A percentile compares a stretch with the other conserved stretches of the same genome.
These are phyloP conservation scores for Agaricus blazei DNA, from an alignment of 768 basidiomycete species.

Conservation along the genomic window DNA sequence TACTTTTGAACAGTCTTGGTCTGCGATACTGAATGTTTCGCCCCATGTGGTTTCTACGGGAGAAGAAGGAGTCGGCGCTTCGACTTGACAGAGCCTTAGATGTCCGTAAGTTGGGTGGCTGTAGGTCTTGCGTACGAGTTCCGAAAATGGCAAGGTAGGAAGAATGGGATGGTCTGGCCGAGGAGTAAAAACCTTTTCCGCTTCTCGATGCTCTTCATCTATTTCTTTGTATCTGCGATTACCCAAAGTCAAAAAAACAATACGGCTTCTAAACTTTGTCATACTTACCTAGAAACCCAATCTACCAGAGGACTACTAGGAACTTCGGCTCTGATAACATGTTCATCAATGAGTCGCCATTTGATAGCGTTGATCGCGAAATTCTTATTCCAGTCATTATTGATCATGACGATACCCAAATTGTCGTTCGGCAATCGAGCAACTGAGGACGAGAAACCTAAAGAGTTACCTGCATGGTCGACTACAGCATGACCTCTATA, in stretches of 20 bases:
- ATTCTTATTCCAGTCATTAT: slow-evolving; percentile 31
- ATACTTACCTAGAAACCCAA: slow-evolving; percentile 23
- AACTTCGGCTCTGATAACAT: slow-evolving; percentile 15
- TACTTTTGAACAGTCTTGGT: background rate
- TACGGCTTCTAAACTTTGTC: background rate
- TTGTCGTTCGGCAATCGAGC: slow-evolving; percentile 31
- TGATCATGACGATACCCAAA: slow-evolving; percentile 31
- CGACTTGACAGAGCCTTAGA: too few species aligned
- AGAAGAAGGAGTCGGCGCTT: too few species aligned
- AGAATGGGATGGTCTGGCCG: background rate
- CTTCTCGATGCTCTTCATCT: background rate
- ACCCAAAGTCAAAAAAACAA: background rate
- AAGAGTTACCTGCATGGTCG: slow-evolving; percentile 38
- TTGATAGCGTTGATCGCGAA: slow-evolving; percentile 29
- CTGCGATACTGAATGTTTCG: background rate
- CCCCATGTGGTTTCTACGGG: too few species aligned
- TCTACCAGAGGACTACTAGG: slow-evolving; percentile 20
- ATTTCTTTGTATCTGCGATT: background rate
- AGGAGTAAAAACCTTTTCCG: background rate
- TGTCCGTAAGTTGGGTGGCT: background rate
- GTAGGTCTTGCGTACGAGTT: background rate
- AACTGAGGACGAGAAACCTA: slow-evolving; percentile 28
- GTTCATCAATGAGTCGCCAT: slow-evolving; percentile 31
- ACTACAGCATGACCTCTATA: slow-evolving; percentile 38
- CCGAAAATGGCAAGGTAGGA: background rate